Conservation (phyloP, 495 filamentous ascomycete genomes). For the Peziza echinospora region DNA sequence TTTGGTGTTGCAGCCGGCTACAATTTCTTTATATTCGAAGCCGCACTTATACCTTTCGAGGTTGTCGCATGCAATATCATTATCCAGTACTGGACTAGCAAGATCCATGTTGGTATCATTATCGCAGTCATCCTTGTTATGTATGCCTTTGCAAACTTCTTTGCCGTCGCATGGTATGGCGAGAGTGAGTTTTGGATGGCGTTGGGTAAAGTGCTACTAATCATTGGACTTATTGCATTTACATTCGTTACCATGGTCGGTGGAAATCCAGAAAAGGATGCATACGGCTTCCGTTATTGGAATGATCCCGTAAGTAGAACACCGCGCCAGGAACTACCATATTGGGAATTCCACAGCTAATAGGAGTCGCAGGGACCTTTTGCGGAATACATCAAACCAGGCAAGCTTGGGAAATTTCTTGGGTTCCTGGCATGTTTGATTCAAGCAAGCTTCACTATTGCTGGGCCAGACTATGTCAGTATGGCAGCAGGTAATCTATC, state of each 20-base stretch:
- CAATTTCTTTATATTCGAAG: constrained; percentile 30
- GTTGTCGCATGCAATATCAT: constrained; percentile 32
- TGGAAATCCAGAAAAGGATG: constrained; percentile 28
- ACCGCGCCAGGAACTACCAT: too few species aligned
- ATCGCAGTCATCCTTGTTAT: constrained; percentile 34
- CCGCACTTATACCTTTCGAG: constrained; percentile 38
- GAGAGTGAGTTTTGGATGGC: constrained; percentile 33
- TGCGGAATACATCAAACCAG: constrained; percentile 34
- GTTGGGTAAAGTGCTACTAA: constrained; percentile 35
- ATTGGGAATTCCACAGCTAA: too few species aligned
- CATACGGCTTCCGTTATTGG: constrained; percentile 41
- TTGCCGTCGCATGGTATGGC: constrained; percentile 50
- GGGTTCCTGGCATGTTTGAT: constrained; percentile 56
- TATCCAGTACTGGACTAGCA: constrained; percentile 35
- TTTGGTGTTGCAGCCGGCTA: constrained; percentile 56
- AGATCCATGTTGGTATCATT: constrained; percentile 39
- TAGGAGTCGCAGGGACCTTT: constrained; percentile 43
- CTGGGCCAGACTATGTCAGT: constrained; percentile 50
- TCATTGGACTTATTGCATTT: constrained; percentile 49
- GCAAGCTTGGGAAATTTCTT: constrained; percentile 29
- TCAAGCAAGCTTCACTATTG: constrained; percentile 51
- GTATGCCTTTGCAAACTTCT: constrained; percentile 43
- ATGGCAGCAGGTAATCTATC: constrained; percentile 50
- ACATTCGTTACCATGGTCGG: constrained; percentile 46
- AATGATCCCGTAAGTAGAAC: constrained; percentile 47